These are phyloP conservation scores for Capronia epimyces DNA, from an alignment of 2,329 filamentous ascomycete genomes.

Conservation along the genomic window DNA sequence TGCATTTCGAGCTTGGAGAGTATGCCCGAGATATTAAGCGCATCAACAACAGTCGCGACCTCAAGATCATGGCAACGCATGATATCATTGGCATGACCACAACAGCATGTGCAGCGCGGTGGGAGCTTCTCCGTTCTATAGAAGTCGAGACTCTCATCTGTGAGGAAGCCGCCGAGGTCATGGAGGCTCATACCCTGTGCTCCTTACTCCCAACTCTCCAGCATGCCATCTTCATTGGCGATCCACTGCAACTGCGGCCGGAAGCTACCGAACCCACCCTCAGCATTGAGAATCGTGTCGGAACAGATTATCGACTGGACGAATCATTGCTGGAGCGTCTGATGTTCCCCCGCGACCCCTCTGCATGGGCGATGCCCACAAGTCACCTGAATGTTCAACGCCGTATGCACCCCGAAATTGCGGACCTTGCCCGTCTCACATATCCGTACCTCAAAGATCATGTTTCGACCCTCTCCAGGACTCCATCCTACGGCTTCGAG, in stretches of 20 bases:
- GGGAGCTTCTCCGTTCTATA: slow-evolving; percentile 27
- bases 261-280: slow-evolving; percentile 40
- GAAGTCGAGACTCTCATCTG: slow-evolving; percentile 48
- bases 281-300: slow-evolving; percentile 46
- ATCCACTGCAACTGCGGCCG: slow-evolving; percentile 33
- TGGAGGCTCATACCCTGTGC: slow-evolving; percentile 58
- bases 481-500: slow-evolving; percentile 25
- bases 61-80: slow-evolving; percentile 24
- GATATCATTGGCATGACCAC: slow-evolving; percentile 33
- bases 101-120: slow-evolving; percentile 30
- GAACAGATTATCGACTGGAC: slow-evolving; percentile 52
- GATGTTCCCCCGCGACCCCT: slow-evolving; percentile 25
- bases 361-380: slow-evolving; percentile 22
- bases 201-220: slow-evolving; percentile 56
- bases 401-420: slow-evolving; percentile 33
- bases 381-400: slow-evolving; percentile 30
- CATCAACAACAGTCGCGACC: slow-evolving; percentile 23
- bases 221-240: slow-evolving; percentile 51
- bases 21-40: slow-evolving; percentile 22
- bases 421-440: slow-evolving; percentile 29
- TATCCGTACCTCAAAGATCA: slow-evolving; percentile 31
- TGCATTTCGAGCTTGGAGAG: slow-evolving; percentile 13
- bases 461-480: slow-evolving; percentile 9
- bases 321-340: slow-evolving; percentile 59
- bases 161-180: slow-evolving; percentile 64